phyloP scores from a whole-genome alignment of 2,329 filamentous ascomycete species.

The Ramularia collo-cygni region DNA sequence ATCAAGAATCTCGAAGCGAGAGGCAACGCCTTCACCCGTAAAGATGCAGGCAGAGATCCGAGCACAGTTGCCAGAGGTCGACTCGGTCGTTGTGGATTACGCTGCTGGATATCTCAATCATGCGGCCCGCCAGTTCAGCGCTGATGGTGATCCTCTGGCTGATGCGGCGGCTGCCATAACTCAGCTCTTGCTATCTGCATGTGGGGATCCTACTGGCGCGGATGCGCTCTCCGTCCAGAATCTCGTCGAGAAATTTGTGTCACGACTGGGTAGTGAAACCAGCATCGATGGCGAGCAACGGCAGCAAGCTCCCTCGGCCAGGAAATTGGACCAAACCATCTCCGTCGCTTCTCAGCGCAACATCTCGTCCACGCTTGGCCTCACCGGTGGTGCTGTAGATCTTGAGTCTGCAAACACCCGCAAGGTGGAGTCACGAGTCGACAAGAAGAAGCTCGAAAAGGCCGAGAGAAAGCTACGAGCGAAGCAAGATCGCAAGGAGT shows the following conservation, averaged over 20 bases:
- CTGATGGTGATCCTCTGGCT: conserved; percentile 70
- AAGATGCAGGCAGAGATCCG: conserved; percentile 34
- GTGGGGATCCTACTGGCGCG: conserved; percentile 65
- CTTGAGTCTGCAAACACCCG: conserved; percentile 86
- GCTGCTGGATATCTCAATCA: conserved; percentile 83
- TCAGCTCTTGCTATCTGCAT: conserved; percentile 88
- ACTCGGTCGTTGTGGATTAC: conserved; percentile 34
- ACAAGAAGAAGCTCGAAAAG: conserved; percentile 98
- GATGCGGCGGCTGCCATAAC: conserved; percentile 81
- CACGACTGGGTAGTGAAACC: conserved; percentile 68
- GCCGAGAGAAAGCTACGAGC: conserved; percentile 94
- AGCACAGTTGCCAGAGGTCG: conserved; percentile 30
- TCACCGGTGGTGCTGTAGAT: conserved; percentile 78
- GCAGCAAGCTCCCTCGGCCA: conserved; percentile 68
- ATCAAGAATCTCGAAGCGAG: no score
- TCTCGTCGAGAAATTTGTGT: conserved; percentile 84
- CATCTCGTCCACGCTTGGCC: conserved; percentile 89
- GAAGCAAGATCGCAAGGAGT: conserved; percentile 96
- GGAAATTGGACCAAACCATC: conserved; percentile 85
- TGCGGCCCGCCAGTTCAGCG: conserved; percentile 75
- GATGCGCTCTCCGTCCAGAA: conserved; percentile 73
- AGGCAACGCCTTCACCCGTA: conserved; percentile 1
- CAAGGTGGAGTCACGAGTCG: conserved; percentile 95
- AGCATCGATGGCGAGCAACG: conserved; percentile 59
- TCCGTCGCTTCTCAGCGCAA: conserved; percentile 91